Evolutionary conservation across 768 basidiomycete genomes (phyloP).

Genomic region (Russula compacta): DNA sequence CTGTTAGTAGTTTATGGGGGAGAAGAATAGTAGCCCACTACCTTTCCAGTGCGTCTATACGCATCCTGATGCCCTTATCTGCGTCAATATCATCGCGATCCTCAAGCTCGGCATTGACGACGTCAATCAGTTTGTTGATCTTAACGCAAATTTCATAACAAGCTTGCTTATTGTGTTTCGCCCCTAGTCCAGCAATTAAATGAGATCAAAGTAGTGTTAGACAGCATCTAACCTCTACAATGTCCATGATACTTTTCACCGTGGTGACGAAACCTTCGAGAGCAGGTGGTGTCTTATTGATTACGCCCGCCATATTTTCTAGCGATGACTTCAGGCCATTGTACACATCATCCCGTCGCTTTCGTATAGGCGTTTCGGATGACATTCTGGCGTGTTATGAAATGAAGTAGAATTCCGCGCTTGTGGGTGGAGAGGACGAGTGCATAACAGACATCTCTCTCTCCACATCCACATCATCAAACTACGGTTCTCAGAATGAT

Average conservation of each 20-base stretch:
- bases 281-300: background rate
- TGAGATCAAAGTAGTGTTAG: background rate
- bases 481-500: too few species aligned
- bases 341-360: slow-evolving; percentile 4
- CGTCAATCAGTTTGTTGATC: slow-evolving; percentile 6
- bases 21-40: background rate
- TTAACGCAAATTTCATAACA: slow-evolving; percentile 12
- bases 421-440: background rate
- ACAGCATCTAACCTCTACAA: background rate
- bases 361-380: background rate
- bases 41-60: slow-evolving; percentile 6
- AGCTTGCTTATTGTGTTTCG: slow-evolving; percentile 17
- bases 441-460: background rate
- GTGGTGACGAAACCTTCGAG: slow-evolving; percentile 5
- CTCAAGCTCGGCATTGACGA: slow-evolving; percentile 7
- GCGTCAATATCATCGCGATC: background rate
- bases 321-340: slow-evolving; percentile 6
- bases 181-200: background rate
- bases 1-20: background rate
- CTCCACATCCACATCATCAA: too few species aligned
- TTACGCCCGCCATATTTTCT: background rate
- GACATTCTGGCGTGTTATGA: background rate
- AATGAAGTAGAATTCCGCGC: background rate
- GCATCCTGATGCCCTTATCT: background rate
- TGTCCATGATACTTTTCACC: slow-evolving; percentile 9